phyloP scores from a whole-genome alignment of 2,329 filamentous ascomycete genomes.

The Botrytis sinoallii region DNA sequence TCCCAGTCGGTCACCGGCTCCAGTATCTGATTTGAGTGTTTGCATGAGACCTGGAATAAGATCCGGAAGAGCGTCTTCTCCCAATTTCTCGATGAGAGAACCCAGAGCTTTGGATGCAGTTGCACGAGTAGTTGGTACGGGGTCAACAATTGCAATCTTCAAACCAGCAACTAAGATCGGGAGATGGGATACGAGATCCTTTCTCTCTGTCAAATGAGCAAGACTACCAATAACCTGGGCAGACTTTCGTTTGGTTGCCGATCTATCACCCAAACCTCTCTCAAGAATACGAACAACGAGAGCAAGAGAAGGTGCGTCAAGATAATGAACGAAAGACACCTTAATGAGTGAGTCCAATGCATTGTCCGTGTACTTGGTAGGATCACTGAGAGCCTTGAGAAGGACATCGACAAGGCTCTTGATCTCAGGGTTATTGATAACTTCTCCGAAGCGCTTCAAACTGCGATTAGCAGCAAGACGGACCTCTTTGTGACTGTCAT shows the following conservation, averaged over 20 bases:
- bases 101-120: conserved; percentile 95
- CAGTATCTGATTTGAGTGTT: conserved; percentile 94
- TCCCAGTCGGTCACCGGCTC: conserved; percentile 90
- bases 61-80: conserved; percentile 93
- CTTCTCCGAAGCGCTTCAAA: conserved; percentile 95
- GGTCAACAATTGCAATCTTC: conserved; percentile 85
- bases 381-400: conserved; percentile 93
- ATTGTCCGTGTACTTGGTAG: conserved; percentile 94
- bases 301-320: conserved; percentile 94
- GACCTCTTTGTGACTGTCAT: conserved; percentile 98
- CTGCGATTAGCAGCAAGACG: conserved; percentile 88
- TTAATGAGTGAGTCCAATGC: conserved; percentile 93
- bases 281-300: conserved; percentile 94
- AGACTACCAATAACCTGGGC: conserved; percentile 97
- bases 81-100: conserved; percentile 95
- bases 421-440: conserved; percentile 96
- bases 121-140: conserved; percentile 91
- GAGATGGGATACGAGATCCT: conserved; percentile 85
- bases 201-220: conserved; percentile 93
- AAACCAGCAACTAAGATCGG: conserved; percentile 90
- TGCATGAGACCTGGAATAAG: conserved; percentile 97
- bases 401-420: conserved; percentile 88
- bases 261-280: conserved; percentile 84
- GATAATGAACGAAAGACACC: conserved; percentile 96
- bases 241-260: conserved; percentile 92